phyloP scores from a whole-genome alignment of 2,329 filamentous ascomycete genomes.

The Nannizziopsis arthrosporioides region DNA sequence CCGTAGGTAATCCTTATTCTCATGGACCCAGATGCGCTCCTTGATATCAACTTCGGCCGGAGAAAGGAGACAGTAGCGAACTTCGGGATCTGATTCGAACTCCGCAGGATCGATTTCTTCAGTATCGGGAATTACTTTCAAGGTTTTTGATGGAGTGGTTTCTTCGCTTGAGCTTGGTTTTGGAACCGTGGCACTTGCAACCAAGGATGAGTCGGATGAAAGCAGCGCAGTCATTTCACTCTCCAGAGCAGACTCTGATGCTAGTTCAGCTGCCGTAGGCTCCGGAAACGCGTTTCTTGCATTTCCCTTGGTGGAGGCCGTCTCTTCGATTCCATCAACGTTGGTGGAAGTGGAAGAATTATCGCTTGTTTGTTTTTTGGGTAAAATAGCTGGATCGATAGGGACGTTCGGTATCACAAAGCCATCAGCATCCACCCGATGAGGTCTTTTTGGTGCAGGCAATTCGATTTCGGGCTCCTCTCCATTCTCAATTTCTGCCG shows the following conservation, averaged over 20 bases:
- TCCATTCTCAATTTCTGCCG: constrained; percentile 38
- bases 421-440: constrained; percentile 52
- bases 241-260: constrained; percentile 50
- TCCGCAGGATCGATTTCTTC: constrained; percentile 62
- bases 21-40: constrained; percentile 85
- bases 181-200: constrained; percentile 20
- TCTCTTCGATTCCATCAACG: background rate
- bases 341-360: background rate
- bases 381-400: constrained; percentile 34
- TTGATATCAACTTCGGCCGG: constrained; percentile 68
- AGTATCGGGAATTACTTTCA: constrained; percentile 42
- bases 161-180: background rate
- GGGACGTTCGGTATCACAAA: constrained; percentile 51
- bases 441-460: constrained; percentile 21
- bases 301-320: constrained; percentile 23
- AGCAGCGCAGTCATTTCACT: constrained; percentile 60
- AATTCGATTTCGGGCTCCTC: constrained; percentile 28
- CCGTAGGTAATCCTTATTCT: constrained; percentile 88
- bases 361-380: background rate
- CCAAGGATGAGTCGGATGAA: constrained; percentile 27
- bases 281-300: constrained; percentile 33
- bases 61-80: constrained; percentile 63
- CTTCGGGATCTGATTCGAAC: constrained; percentile 82
- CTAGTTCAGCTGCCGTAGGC: constrained; percentile 49
- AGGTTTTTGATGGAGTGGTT: constrained; percentile 9